Percentiles rank a stretch among this genome's conserved stretches.
These are phyloP conservation scores for Kwoniella europaea DNA, from an alignment of 768 basidiomycete species.

Conservation along the genomic window DNA sequence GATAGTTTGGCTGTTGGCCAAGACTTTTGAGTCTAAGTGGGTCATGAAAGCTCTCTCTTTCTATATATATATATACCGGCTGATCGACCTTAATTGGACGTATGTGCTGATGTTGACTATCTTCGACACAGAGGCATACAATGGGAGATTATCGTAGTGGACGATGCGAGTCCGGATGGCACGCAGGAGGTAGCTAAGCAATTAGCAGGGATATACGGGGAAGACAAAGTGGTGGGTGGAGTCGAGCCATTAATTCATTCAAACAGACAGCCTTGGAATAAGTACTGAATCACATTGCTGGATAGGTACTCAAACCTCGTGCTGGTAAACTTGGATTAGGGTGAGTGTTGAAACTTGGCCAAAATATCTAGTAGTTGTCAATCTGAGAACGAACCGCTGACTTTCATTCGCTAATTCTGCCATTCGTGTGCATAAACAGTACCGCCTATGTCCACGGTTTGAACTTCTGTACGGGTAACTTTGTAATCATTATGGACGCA, in stretches of 20 bases:
- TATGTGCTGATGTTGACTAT: not conserved
- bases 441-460: slow-evolving; percentile 92
- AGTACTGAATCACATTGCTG: not conserved
- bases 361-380: not conserved
- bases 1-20: slow-evolving; percentile 81
- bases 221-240: slow-evolving; percentile 69
- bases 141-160: slow-evolving; percentile 90
- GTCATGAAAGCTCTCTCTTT: slow-evolving; percentile 38
- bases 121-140: slow-evolving; percentile 65
- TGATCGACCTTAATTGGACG: too few relatives aligned
- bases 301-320: slow-evolving; percentile 78
- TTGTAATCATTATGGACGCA: slow-evolving; percentile 96
- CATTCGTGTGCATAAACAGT: slow-evolving; percentile 58
- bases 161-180: slow-evolving; percentile 90
- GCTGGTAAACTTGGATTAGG: slow-evolving; percentile 89
- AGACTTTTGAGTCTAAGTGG: slow-evolving; percentile 76
- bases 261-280: too few relatives aligned
- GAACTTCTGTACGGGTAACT: slow-evolving; percentile 85
- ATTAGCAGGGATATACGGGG: slow-evolving; percentile 77
- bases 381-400: not conserved
- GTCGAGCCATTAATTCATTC: too few relatives aligned
- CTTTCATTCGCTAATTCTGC: not conserved
- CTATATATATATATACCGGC: not conserved
- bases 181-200: slow-evolving; percentile 86
- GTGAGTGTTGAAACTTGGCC: slow-evolving; percentile 60